phyloP scores from a whole-genome alignment of 257 asterid genomes.

The Nicotiana tomentosiformis region DNA sequence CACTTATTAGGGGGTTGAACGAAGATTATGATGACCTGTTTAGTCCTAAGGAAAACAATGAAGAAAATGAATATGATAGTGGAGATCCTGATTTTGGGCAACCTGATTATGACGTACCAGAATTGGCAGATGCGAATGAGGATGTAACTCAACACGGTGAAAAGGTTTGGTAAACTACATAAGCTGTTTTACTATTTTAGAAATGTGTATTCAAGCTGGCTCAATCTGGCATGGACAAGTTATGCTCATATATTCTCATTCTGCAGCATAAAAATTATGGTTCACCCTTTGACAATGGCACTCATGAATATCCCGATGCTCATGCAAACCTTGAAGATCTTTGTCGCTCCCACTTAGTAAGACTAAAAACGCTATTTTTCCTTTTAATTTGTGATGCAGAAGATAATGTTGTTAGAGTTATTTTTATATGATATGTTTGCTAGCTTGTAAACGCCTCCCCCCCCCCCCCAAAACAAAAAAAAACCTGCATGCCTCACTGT shows the following conservation, averaged over 20 bases:
- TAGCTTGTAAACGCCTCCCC: too few relatives aligned
- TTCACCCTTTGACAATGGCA: slow-evolving; percentile 17
- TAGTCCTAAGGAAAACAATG: slow-evolving; percentile 27
- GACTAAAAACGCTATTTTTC: slow-evolving; percentile 8
- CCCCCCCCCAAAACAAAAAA: too few relatives aligned
- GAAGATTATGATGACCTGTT: slow-evolving; percentile 26
- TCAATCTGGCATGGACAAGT: not conserved
- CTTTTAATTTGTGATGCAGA: not conserved
- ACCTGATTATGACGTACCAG: slow-evolving; percentile 56
- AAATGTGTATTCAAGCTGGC: not conserved
- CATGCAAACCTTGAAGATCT: slow-evolving; percentile 77
- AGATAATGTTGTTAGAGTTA: not conserved
- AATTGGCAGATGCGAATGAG: slow-evolving; percentile 24
- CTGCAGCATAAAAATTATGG: slow-evolving; percentile 39
- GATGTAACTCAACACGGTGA: slow-evolving; percentile 38
- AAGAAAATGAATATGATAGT: slow-evolving; percentile 48
- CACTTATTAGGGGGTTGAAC: slow-evolving; percentile 42
- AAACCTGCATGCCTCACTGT: not conserved
- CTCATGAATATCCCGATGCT: slow-evolving; percentile 32
- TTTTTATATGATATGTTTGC: too few relatives aligned
- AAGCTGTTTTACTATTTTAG: not conserved
- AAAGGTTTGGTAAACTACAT: slow-evolving; percentile 32
- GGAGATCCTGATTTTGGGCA: slow-evolving; percentile 50
- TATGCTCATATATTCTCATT: slow-evolving; percentile 1
- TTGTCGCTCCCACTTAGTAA: slow-evolving; percentile 88